A percentile compares a stretch with the other conserved stretches of the same genome.
These are phyloP conservation scores for Rhizophagus prolifer DNA, from an alignment of 192 early-diverging fungal genomes.

Conservation along the genomic window DNA sequence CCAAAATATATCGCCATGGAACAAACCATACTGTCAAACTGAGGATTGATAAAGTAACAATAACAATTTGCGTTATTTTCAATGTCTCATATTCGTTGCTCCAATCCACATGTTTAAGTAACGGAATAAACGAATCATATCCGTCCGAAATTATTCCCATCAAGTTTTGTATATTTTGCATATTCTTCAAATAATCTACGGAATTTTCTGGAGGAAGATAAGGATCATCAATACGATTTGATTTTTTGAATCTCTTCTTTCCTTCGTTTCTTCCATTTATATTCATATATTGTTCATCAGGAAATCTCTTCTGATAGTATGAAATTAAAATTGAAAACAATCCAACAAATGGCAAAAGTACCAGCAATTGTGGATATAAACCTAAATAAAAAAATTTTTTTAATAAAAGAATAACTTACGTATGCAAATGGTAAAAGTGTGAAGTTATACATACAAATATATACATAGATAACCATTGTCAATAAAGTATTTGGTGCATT, in stretches of 20 bases:
- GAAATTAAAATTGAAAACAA: constrained; percentile 30
- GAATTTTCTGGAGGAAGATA: constrained; percentile 33
- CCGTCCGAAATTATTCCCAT: constrained; percentile 61
- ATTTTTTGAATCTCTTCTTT: constrained; percentile 31
- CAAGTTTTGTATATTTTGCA: constrained; percentile 77
- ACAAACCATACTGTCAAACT: constrained; percentile 42
- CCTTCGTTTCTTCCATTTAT: not conserved
- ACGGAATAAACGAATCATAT: constrained; percentile 45
- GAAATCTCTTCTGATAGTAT: constrained; percentile 22
- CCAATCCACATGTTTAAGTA: constrained; percentile 54
- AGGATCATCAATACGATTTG: not conserved
- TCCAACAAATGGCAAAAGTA: constrained; percentile 33
- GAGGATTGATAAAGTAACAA: constrained; percentile 34
- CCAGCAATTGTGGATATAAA: constrained; percentile 36
- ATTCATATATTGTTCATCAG: constrained; percentile 21
- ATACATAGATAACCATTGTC: constrained; percentile 50
- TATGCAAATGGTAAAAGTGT: not conserved
- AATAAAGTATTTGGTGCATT: constrained; percentile 61
- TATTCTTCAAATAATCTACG: constrained; percentile 65
- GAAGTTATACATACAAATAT: constrained; percentile 47
- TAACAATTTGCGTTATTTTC: constrained; percentile 44
- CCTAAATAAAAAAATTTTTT: constrained; percentile 23
- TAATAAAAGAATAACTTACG: not conserved
- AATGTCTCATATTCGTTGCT: constrained; percentile 46
- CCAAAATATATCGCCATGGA: constrained; percentile 48